Percentiles rank a stretch among this genome's conserved stretches.
These are phyloP conservation scores for Neopestalotiopsis sp. DNA, from an alignment of 2,329 filamentous ascomycete species.

Conservation along the genomic window DNA sequence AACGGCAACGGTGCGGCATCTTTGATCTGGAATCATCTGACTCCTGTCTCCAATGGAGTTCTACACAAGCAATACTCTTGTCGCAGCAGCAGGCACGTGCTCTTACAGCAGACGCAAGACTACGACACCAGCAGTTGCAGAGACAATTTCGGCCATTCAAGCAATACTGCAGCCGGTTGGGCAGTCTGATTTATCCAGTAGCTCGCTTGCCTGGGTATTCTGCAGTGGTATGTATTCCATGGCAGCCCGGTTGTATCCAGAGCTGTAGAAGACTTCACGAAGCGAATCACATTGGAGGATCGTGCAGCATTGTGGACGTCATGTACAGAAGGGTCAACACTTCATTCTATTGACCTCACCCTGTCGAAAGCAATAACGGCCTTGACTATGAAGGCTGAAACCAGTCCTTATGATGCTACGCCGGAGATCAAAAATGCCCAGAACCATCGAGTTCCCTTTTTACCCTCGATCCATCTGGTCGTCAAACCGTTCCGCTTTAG, in stretches of 20 bases:
- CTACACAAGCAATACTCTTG: too few species aligned
- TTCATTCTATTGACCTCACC: constrained; percentile 35
- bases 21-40: too few species aligned
- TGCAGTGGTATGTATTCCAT: not conserved
- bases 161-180: too few species aligned
- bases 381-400: constrained; percentile 35
- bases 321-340: constrained; percentile 30
- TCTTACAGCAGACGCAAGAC: too few species aligned
- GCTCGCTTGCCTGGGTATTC: too few species aligned
- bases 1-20: too few species aligned
- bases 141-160: too few species aligned
- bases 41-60: too few species aligned
- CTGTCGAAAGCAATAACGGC: constrained; percentile 32
- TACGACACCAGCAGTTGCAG: too few species aligned
- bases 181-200: too few species aligned
- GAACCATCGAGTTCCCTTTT: constrained; percentile 36
- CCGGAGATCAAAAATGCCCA: constrained; percentile 39
- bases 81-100: too few species aligned
- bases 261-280: constrained; percentile 5
- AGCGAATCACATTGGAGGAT: constrained; percentile 2
- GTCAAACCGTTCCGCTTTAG: constrained; percentile 29
- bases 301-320: constrained; percentile 9
- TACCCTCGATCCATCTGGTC: constrained; percentile 32
- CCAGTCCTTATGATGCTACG: constrained; percentile 40
- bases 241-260: not conserved